A percentile compares a stretch with the other conserved stretches of the same genome.
These are phyloP conservation scores for Citrus hindsii DNA, from an alignment of 345 rosid genomes.

Conservation along the genomic window DNA sequence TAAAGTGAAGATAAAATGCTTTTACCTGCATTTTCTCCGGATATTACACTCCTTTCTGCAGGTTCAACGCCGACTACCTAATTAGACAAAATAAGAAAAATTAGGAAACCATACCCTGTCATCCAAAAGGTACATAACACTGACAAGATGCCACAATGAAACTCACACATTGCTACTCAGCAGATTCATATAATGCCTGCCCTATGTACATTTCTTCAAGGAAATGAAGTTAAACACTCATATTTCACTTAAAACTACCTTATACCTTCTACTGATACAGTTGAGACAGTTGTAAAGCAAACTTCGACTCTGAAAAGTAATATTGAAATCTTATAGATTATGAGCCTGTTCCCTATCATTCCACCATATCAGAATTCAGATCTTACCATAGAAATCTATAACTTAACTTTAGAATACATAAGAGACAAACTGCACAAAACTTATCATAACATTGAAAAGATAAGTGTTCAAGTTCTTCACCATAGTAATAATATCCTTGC, in stretches of 20 bases:
- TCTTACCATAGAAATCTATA: background rate
- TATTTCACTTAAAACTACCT: background rate
- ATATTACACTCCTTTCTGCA: constrained; percentile 86
- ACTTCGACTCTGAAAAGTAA: background rate
- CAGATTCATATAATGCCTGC: background rate
- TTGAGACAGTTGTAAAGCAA: background rate
- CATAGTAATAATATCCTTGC: constrained; percentile 22
- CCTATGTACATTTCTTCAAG: background rate
- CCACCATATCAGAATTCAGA: background rate
- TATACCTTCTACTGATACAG: background rate
- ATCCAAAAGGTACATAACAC: constrained; percentile 2
- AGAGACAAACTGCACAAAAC: background rate
- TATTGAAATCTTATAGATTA: background rate
- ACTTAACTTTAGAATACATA: background rate
- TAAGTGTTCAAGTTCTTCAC: background rate
- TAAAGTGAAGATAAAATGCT: constrained; percentile 5
- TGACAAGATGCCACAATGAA: background rate
- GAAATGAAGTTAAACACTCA: background rate
- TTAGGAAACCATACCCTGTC: constrained; percentile 2
- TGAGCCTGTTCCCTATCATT: background rate
- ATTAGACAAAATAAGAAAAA: constrained; percentile 11
- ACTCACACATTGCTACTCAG: background rate
- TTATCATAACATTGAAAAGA: constrained; percentile 6
- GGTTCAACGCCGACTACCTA: constrained; percentile 96
- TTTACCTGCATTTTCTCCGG: constrained; percentile 78